Conservation (phyloP, 1,139 yeast genomes). For the Kluyveromyces sp. region DNA sequence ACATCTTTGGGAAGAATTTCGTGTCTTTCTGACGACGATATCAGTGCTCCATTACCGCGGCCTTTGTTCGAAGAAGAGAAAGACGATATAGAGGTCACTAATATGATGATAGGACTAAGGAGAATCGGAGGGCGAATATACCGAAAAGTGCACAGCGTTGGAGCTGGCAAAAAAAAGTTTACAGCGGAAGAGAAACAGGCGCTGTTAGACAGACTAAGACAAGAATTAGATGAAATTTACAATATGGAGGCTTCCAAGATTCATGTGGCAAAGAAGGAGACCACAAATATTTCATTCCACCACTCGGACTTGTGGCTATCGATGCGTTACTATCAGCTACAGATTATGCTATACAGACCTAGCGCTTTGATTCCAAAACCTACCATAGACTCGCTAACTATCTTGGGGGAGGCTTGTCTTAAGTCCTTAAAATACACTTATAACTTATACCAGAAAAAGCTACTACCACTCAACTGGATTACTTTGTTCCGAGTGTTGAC, state of each 20-base stretch:
- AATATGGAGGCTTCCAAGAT: slow-evolving; percentile 28
- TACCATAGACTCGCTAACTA: slow-evolving; percentile 33
- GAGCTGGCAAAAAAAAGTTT: slow-evolving; percentile 28
- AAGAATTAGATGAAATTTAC: slow-evolving; percentile 41
- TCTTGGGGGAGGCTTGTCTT: slow-evolving; percentile 38
- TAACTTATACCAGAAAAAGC: slow-evolving; percentile 37
- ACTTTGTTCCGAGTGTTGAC: slow-evolving; percentile 41
- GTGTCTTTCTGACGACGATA: slow-evolving; percentile 41
- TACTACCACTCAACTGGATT: slow-evolving; percentile 45
- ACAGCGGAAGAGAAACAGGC: slow-evolving; percentile 29
- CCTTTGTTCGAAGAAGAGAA: slow-evolving; percentile 36
- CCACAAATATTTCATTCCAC: slow-evolving; percentile 32
- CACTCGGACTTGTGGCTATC: slow-evolving; percentile 42
- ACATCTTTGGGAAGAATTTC: slow-evolving; percentile 41
- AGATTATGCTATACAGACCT: slow-evolving; percentile 41
- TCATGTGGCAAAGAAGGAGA: slow-evolving; percentile 18
- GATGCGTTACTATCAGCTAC: slow-evolving; percentile 40
- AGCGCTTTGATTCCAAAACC: slow-evolving; percentile 43
- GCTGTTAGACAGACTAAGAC: slow-evolving; percentile 32
- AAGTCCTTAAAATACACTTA: slow-evolving; percentile 39
- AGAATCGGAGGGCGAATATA: slow-evolving; percentile 40
- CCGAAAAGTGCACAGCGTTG: slow-evolving; percentile 38
- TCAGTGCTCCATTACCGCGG: slow-evolving; percentile 39
- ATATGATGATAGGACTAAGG: slow-evolving; percentile 37
- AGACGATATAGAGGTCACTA: slow-evolving; percentile 36